Evolutionary conservation across 495 filamentous ascomycete genomes (phyloP).

Genomic region (Annulohypoxylon moriforme): DNA sequence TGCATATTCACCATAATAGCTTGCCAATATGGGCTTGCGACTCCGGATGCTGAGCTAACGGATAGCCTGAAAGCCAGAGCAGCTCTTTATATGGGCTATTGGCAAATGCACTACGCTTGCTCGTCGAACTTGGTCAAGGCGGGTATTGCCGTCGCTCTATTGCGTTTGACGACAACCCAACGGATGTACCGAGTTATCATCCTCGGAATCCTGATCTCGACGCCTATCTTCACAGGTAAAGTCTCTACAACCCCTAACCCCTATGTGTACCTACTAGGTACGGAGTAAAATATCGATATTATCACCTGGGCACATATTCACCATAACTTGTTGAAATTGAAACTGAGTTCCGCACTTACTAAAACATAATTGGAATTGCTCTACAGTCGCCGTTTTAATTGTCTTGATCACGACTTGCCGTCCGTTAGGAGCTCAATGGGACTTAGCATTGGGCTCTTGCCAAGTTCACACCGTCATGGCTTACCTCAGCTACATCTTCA

Average conservation of each 20-base stretch:
- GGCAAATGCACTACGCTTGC: constrained; percentile 8
- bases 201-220: constrained; percentile 1
- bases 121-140: constrained; percentile 11
- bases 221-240: constrained; percentile 1
- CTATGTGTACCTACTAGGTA: no score
- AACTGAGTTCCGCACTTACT: no score
- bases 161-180: constrained; percentile 8
- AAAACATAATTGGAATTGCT: no score
- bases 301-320: no score
- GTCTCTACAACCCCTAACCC: no score
- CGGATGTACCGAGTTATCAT: background rate
- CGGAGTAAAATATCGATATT: no score
- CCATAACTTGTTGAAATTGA: no score
- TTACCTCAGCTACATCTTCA: constrained; percentile 12
- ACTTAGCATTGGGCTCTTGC: background rate
- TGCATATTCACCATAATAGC: background rate
- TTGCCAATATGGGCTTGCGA: constrained; percentile 1
- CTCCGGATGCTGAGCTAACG: constrained; percentile 1
- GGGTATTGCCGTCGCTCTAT: constrained; percentile 1
- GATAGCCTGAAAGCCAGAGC: constrained; percentile 1
- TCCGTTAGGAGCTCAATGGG: background rate
- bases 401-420: background rate
- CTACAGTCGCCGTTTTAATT: background rate
- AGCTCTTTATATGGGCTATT: background rate
- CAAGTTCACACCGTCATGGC: constrained; percentile 1